These are phyloP conservation scores for Populus hybrid DNA, from an alignment of 441 rosid genomes.

Conservation along the genomic window DNA sequence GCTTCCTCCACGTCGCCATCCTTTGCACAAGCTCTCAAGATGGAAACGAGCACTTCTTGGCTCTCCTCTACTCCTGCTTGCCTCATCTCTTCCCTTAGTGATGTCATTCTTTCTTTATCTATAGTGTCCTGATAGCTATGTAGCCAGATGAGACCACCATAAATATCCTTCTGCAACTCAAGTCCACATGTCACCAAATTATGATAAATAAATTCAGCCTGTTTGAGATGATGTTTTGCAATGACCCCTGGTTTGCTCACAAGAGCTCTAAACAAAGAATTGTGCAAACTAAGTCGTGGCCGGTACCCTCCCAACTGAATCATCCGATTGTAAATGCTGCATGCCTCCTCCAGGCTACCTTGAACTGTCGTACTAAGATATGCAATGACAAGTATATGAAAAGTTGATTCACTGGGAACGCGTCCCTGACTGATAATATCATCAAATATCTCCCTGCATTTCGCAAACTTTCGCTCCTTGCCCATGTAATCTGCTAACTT, in stretches of 20 bases:
- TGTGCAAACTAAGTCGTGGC: constrained; percentile 69
- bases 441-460: constrained; percentile 77
- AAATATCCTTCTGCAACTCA: constrained; percentile 69
- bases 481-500: constrained; percentile 88
- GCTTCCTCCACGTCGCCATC: constrained; percentile 63
- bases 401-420: constrained; percentile 86
- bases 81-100: constrained; percentile 60
- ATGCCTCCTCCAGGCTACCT: constrained; percentile 84
- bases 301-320: constrained; percentile 83
- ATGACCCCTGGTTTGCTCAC: constrained; percentile 51
- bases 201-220: constrained; percentile 83
- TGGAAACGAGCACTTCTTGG: constrained; percentile 62
- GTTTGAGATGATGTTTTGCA: constrained; percentile 59
- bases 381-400: constrained; percentile 75
- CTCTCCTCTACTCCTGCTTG: constrained; percentile 56
- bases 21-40: constrained; percentile 71
- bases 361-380: constrained; percentile 65
- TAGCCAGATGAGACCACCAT: constrained; percentile 68
- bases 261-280: constrained; percentile 75
- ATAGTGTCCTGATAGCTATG: constrained; percentile 75
- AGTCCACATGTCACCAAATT: constrained; percentile 61
- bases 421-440: constrained; percentile 80
- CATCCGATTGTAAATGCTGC: constrained; percentile 76
- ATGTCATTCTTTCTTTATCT: constrained; percentile 51
- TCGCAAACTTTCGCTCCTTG: constrained; percentile 65